A percentile compares a stretch with the other conserved stretches of the same genome.
These are phyloP conservation scores for Lecanicillium sp. DNA, from an alignment of 2,329 filamentous ascomycete genomes.

Conservation along the genomic window DNA sequence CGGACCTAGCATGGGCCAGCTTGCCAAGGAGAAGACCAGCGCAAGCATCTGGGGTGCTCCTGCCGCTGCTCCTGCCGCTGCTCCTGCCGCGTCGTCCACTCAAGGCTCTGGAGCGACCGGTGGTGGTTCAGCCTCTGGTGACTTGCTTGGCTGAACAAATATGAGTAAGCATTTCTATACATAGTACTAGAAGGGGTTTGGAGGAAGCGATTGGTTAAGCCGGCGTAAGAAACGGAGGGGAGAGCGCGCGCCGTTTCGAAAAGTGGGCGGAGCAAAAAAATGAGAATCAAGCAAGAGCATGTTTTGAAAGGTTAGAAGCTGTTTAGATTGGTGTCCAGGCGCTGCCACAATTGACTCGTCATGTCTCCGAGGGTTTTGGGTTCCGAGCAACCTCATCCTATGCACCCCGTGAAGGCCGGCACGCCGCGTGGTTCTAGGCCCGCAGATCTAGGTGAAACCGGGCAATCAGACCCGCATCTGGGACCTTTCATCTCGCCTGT, in stretches of 20 bases:
- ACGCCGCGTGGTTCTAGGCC: no score
- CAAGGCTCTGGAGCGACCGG: constrained; percentile 14
- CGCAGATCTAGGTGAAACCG: background rate
- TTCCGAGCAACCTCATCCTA: no score
- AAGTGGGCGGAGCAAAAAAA: constrained; percentile 4
- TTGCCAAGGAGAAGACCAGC: constrained; percentile 96
- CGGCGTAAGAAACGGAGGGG: constrained; percentile 3
- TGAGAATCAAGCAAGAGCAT: constrained; percentile 3
- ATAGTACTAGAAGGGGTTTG: background rate
- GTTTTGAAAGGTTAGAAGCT: constrained; percentile 2
- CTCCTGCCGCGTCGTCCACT: constrained; percentile 40
- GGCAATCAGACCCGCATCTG: background rate
- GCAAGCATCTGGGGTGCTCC: constrained; percentile 88
- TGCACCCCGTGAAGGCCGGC: background rate
- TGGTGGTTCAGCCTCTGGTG: constrained; percentile 35
- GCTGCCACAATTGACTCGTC: constrained; percentile 28
- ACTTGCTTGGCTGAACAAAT: constrained; percentile 36
- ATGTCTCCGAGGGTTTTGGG: constrained; percentile 9
- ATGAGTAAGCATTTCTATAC: background rate
- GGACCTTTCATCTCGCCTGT: no score
- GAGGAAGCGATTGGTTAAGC: constrained; percentile 1
- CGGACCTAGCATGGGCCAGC: constrained; percentile 78
- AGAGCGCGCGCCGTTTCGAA: no score
- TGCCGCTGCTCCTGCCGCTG: no score
- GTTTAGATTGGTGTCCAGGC: constrained; percentile 34